A percentile compares a stretch with the other conserved stretches of the same genome.
Evolutionary conservation across 2,329 filamentous ascomycete genomes (phyloP).

Genomic region (Ceratocystis harringtonii): DNA sequence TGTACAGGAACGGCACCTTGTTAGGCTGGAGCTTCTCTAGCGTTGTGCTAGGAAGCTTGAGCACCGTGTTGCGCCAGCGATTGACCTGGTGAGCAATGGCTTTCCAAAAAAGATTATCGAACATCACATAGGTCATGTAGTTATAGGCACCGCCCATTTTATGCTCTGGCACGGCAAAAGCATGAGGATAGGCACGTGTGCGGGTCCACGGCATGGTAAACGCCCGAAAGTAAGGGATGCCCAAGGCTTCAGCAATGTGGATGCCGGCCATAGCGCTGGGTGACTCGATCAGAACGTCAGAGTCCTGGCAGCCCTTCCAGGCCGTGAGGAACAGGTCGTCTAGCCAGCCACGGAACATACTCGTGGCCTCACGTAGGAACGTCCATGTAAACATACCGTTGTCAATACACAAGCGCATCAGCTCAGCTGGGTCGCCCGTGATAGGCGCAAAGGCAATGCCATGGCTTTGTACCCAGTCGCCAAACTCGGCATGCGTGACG

Average conservation of each 20-base stretch:
- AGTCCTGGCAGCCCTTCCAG: conserved; percentile 70
- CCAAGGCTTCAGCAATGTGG: conserved; percentile 85
- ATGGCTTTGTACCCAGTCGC: conserved; percentile 75
- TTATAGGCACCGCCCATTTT: conserved; percentile 96
- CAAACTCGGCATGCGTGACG: conserved; percentile 83
- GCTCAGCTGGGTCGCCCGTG: conserved; percentile 77
- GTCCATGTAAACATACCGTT: conserved; percentile 93
- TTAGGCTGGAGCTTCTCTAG: conserved; percentile 88
- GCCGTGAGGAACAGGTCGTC: conserved; percentile 72
- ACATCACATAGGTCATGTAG: conserved; percentile 87
- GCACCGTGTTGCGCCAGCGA: conserved; percentile 68
- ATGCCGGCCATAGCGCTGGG: conserved; percentile 96
- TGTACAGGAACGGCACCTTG: conserved; percentile 96
- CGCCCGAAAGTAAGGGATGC: conserved; percentile 88
- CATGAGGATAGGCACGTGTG: conserved; percentile 88
- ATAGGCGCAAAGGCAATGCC: conserved; percentile 86
- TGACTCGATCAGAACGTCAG: conserved; percentile 84
- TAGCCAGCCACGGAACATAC: conserved; percentile 86
- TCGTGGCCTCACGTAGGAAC: conserved; percentile 75
- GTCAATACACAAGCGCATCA: conserved; percentile 93
- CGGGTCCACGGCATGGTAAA: conserved; percentile 99
- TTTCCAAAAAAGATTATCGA: conserved; percentile 95
- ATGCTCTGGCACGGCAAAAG: conserved; percentile 80
- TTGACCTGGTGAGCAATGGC: conserved; percentile 85
- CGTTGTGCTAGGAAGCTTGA: conserved; percentile 65